A percentile compares a stretch with the other conserved stretches of the same genome.
These are phyloP conservation scores for Sequoiadendron giganteum DNA, from an alignment of 75 land plant genomes.

Conservation along the genomic window DNA sequence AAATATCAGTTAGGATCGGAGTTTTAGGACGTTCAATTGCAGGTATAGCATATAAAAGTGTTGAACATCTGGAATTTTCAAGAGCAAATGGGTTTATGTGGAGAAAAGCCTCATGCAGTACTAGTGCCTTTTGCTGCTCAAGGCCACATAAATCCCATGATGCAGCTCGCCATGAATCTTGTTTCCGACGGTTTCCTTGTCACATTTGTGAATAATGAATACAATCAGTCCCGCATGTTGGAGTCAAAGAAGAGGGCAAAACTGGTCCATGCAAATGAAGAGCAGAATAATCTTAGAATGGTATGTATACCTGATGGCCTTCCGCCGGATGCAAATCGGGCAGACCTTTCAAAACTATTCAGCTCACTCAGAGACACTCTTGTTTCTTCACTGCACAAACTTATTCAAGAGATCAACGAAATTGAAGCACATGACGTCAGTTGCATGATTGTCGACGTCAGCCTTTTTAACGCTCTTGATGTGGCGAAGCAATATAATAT, in stretches of 20 bases:
- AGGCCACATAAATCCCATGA: constrained; percentile 34
- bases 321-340: background rate
- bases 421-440: background rate
- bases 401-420: background rate
- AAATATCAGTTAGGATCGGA: no score
- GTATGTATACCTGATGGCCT: background rate
- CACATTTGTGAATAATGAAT: constrained; percentile 37
- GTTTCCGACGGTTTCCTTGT: constrained; percentile 19
- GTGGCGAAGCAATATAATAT: background rate
- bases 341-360: background rate
- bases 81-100: constrained; percentile 18
- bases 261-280: background rate
- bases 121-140: constrained; percentile 27
- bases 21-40: no score
- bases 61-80: background rate
- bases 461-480: background rate
- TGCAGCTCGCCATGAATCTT: constrained; percentile 28
- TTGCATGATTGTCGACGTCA: background rate
- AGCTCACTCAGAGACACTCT: background rate
- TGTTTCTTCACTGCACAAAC: background rate
- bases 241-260: background rate
- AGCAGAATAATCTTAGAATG: background rate
- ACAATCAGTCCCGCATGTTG: constrained; percentile 20
- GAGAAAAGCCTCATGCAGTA: constrained; percentile 17
- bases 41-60: no score